Percentiles rank a stretch among this genome's conserved stretches.
phyloP scores from a whole-genome alignment of 2,329 filamentous ascomycete genomes.

The Beauveria sp. region DNA sequence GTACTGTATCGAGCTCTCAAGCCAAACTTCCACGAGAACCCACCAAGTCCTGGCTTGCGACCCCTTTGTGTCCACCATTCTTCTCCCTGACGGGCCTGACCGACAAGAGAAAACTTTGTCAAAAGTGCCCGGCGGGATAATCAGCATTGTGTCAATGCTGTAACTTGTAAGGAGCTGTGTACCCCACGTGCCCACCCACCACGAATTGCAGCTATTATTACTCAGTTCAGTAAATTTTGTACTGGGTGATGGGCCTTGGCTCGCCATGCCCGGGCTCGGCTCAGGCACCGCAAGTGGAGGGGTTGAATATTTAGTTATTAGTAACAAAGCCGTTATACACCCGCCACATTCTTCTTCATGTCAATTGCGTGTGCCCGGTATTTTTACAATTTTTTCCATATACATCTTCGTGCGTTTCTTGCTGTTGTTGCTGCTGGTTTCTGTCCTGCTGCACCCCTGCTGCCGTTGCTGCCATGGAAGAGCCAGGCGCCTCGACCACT shows the following conservation, averaged over 20 bases:
- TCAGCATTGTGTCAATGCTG: neutral
- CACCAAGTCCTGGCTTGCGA: neutral
- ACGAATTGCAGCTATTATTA: neutral
- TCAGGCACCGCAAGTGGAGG: neutral
- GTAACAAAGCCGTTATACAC: neutral
- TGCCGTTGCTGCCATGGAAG: constrained; percentile 5
- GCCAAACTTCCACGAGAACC: neutral
- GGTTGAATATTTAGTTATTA: neutral
- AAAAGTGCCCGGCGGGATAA: neutral
- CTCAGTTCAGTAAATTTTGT: neutral
- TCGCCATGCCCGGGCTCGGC: neutral
- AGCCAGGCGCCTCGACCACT: constrained; percentile 2
- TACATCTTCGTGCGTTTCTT: neutral
- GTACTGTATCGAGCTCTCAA: neutral
- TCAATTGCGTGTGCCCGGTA: neutral
- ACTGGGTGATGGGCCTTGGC: neutral
- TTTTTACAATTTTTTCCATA: neutral
- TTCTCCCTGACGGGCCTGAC: neutral
- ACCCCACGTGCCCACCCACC: neutral
- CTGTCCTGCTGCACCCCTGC: neutral
- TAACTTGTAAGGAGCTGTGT: neutral
- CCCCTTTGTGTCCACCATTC: neutral
- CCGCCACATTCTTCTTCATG: neutral
- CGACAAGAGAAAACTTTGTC: neutral
- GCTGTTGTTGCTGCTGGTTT: neutral